Conservation (phyloP, 441 rosid genomes). For the Dalechampia spathulata region DNA sequence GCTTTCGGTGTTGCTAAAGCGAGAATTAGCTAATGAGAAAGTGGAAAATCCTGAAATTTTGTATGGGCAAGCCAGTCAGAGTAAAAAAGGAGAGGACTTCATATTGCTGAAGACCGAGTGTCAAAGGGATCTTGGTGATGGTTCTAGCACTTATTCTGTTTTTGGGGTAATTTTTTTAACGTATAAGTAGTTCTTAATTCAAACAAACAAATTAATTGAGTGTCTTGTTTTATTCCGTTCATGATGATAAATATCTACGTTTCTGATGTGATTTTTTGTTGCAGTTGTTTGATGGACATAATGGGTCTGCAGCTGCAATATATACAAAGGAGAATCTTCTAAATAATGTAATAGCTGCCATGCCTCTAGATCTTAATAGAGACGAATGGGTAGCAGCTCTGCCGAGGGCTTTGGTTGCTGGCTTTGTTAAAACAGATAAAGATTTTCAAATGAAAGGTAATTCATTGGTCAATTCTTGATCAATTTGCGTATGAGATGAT, state of each 20-base stretch:
- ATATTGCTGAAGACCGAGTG: slow-evolving; percentile 75
- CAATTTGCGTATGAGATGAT: too few species aligned
- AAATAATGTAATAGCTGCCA: slow-evolving; percentile 68
- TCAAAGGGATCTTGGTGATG: slow-evolving; percentile 76
- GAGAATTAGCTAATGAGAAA: slow-evolving; percentile 85
- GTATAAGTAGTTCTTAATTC: not conserved
- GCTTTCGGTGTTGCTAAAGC: slow-evolving; percentile 75
- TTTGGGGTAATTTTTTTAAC: slow-evolving; percentile 50
- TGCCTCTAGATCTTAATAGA: slow-evolving; percentile 84
- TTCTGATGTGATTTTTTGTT: not conserved
- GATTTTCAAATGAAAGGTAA: slow-evolving; percentile 84
- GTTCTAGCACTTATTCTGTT: slow-evolving; percentile 70
- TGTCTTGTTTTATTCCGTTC: not conserved
- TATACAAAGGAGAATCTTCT: slow-evolving; percentile 91
- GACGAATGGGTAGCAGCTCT: slow-evolving; percentile 92
- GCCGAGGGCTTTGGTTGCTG: slow-evolving; percentile 97
- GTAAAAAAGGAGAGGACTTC: slow-evolving; percentile 98
- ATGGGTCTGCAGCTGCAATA: slow-evolving; percentile 95
- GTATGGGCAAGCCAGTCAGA: slow-evolving; percentile 76
- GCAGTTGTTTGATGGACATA: slow-evolving; percentile 98
- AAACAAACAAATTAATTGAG: too few species aligned
- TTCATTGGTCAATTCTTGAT: not conserved
- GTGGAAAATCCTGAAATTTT: slow-evolving; percentile 68
- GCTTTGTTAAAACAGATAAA: slow-evolving; percentile 97
- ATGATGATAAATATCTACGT: not conserved